phyloP scores from a whole-genome alignment of 1,284 basidiomycete genomes.

The Ceraceosorus guamensis region DNA sequence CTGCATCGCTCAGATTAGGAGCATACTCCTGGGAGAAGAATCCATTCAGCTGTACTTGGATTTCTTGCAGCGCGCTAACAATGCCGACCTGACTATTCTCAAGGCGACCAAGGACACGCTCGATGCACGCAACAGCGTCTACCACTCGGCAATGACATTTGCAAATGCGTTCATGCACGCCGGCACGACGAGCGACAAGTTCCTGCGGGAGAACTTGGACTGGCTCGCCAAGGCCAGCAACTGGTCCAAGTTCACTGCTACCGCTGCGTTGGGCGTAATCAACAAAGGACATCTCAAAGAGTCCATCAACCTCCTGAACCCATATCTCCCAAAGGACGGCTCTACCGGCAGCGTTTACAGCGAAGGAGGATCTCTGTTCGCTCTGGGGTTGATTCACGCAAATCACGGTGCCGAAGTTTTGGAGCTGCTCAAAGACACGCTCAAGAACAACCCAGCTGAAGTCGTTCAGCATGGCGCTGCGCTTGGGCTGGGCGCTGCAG shows the following conservation, averaged over 20 bases:
- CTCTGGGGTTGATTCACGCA: constrained; percentile 47
- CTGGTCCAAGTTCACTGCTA: constrained; percentile 49
- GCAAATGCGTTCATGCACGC: constrained; percentile 48
- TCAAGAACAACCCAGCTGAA: constrained; percentile 45
- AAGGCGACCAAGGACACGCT: constrained; percentile 45
- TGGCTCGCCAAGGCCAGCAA: constrained; percentile 49
- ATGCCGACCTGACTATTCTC: constrained; percentile 45
- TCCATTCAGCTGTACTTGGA: constrained; percentile 47
- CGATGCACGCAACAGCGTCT: constrained; percentile 46
- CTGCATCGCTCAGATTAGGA: constrained; percentile 29
- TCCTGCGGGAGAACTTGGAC: constrained; percentile 47
- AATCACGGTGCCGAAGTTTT: constrained; percentile 47
- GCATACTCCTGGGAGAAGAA: constrained; percentile 44
- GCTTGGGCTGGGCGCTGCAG: constrained; percentile 46
- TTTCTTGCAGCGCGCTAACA: constrained; percentile 44
- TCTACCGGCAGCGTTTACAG: constrained; percentile 43
- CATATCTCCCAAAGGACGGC: constrained; percentile 45
- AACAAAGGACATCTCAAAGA: constrained; percentile 47
- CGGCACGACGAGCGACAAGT: constrained; percentile 47
- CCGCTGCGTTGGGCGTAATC: constrained; percentile 46
- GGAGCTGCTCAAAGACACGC: constrained; percentile 42
- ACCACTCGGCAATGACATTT: constrained; percentile 47
- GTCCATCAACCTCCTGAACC: constrained; percentile 41
- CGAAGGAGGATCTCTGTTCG: constrained; percentile 46
- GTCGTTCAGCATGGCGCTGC: constrained; percentile 48